phyloP scores from a whole-genome alignment of 129 eudicot genomes.

The Tanacetum coccineum region DNA sequence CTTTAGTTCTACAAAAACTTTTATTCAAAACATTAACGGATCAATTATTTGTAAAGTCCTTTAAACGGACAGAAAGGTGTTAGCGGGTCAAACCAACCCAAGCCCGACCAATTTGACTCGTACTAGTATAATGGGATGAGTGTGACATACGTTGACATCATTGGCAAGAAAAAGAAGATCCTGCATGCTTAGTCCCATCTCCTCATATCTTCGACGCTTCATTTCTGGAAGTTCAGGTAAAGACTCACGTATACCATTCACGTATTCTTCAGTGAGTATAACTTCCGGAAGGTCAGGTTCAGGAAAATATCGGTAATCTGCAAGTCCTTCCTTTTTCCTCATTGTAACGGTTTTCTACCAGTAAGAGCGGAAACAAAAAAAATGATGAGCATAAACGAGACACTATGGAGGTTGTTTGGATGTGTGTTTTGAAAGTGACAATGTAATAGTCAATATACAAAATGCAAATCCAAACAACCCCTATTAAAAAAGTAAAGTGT shows the following conservation, averaged over 20 bases:
- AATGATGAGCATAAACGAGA: slow-evolving; percentile 24
- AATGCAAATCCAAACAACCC: neutral
- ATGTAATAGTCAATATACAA: neutral
- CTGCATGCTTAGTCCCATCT: slow-evolving; percentile 87
- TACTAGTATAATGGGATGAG: neutral
- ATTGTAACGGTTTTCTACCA: slow-evolving; percentile 90
- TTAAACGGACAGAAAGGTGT: neutral
- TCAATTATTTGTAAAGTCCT: neutral
- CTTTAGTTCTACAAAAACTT: too few relatives aligned
- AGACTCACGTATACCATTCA: slow-evolving; percentile 56
- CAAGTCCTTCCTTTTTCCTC: slow-evolving; percentile 99
- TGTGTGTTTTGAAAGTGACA: neutral
- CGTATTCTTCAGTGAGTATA: slow-evolving; percentile 55
- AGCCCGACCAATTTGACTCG: neutral
- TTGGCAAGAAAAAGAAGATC: slow-evolving; percentile 91
- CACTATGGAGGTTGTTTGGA: slow-evolving; percentile 7
- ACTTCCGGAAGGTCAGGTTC: slow-evolving; percentile 98
- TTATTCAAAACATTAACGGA: too few relatives aligned
- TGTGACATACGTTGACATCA: slow-evolving; percentile 70
- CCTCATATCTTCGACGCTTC: slow-evolving; percentile 82
- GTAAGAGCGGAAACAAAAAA: slow-evolving; percentile 4
- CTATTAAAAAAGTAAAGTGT: neutral
- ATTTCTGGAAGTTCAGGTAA: slow-evolving; percentile 92
- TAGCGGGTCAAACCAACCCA: neutral
- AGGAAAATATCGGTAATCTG: slow-evolving; percentile 94